These are phyloP conservation scores for Gymnopilus dilepis DNA, from an alignment of 768 basidiomycete species.

Conservation along the genomic window DNA sequence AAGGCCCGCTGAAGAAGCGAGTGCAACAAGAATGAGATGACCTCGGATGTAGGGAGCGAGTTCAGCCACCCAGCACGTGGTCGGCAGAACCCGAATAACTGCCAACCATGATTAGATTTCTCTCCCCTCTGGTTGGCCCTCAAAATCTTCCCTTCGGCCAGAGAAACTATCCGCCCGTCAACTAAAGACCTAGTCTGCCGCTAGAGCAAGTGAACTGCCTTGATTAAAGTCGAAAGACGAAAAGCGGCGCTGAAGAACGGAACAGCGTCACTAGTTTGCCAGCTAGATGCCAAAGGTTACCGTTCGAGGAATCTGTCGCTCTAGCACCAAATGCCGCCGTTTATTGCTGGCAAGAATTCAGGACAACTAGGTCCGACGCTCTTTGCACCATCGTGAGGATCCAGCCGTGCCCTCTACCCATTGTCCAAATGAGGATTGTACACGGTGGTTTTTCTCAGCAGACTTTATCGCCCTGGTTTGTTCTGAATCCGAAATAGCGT, in stretches of 20 bases:
- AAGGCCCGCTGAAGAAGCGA: conserved; percentile 32
- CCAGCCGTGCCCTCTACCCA: not conserved
- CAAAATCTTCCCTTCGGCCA: not conserved
- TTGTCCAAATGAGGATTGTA: not conserved
- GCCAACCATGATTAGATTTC: conserved; percentile 21
- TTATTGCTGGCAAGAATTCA: not conserved
- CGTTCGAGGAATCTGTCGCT: conserved; percentile 3
- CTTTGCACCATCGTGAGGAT: not conserved
- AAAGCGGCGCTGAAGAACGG: not conserved
- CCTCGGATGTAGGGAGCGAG: conserved; percentile 37
- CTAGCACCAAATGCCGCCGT: not conserved
- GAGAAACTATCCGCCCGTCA: not conserved
- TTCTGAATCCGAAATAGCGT: no score
- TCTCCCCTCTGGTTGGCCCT: not conserved
- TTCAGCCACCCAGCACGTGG: conserved; percentile 41
- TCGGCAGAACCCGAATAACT: conserved; percentile 35
- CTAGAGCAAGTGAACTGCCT: not conserved
- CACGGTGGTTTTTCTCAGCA: not conserved
- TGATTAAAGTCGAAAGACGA: not conserved
- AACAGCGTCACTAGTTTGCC: not conserved
- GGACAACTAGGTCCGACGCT: not conserved
- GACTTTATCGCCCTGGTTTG: no score
- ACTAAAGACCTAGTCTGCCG: not conserved
- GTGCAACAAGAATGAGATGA: conserved; percentile 24
- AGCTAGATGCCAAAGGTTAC: conserved; percentile 6